Evolutionary conservation across 768 basidiomycete species (phyloP).

Genomic region (Mycena amicta): DNA sequence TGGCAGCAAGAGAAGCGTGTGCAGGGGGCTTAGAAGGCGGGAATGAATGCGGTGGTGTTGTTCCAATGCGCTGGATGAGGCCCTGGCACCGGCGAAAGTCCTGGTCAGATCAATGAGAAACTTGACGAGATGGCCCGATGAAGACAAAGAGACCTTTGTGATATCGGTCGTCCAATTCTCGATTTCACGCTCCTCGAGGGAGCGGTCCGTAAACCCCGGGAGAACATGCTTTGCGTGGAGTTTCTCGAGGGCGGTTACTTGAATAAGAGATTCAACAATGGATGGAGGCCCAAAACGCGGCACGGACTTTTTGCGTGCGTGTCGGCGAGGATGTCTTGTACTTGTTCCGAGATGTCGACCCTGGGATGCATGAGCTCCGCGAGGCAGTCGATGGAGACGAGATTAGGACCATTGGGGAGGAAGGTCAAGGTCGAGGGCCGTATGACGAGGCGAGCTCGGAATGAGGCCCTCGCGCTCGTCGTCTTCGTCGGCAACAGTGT

Average conservation of each 20-base stretch:
- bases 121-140: constrained; percentile 47
- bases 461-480: constrained; percentile 76
- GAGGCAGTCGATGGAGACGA: constrained; percentile 25
- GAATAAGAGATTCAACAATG: constrained; percentile 19
- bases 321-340: constrained; percentile 73
- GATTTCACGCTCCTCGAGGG: constrained; percentile 93
- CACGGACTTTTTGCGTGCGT: constrained; percentile 78
- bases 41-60: constrained; percentile 62
- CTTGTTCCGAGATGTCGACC: constrained; percentile 92
- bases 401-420: constrained; percentile 84
- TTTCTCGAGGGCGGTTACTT: constrained; percentile 90
- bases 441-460: constrained; percentile 37
- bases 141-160: constrained; percentile 62
- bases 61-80: constrained; percentile 77
- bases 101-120: constrained; percentile 36
- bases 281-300: constrained; percentile 18
- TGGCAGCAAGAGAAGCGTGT: constrained; percentile 68
- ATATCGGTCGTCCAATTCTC: constrained; percentile 83
- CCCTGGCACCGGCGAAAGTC: constrained; percentile 66
- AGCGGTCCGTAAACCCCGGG: constrained; percentile 94
- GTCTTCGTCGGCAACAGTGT: constrained; percentile 50
- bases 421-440: constrained; percentile 61
- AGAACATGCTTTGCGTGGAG: constrained; percentile 95
- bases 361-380: constrained; percentile 36
- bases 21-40: constrained; percentile 54